Base-by-base conservation (phyloP, 371 early-diverging fungal species). In the Blakeslea trispora region DNA sequence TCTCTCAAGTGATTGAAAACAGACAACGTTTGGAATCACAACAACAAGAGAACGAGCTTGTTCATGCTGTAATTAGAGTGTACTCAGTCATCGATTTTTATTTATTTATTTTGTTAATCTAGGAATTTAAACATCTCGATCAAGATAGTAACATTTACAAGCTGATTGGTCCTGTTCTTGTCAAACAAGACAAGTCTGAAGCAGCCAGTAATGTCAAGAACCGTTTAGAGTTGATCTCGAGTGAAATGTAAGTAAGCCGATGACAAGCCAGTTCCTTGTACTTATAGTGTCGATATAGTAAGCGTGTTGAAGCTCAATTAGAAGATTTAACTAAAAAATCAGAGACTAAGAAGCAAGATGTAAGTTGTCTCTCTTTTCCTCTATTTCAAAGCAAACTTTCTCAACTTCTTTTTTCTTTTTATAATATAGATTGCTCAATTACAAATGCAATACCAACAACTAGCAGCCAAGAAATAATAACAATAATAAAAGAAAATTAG, bases 91-190 rank as follows among this genome's bases (percentile, higher is more conserved):
- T n/a, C n/a, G n/a, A n/a, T n/a, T n/a, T n/a, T n/a, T 24, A 2
- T 15, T 24, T 19, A 28, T 9, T 34, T 14, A 4, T 41, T 17
- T 24, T 10, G 39, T 64, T n/a, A n/a, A n/a, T n/a, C n/a, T n/a
- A 94, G 90, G 98, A 98, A 82, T 94, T 97, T 68, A 80, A 87
- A 53, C 64, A 82, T 41, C 66, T 97, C 51, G 85, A 90, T 46
- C 86, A 84, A 45, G 91, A 90, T 41, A 82, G 94, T 44, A 87
- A 85, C 53, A 87, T 98, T 28, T 98, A 89, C 81, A 98, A 98
- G 69, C 77, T 97, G 55, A 89, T 95, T 57, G 98, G 97, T 0
- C 96, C 98, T 32, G 96, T 96, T 18, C 81, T 98, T 19, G 91
- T 96, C 14, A 93, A 91, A 76, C 96, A 97, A 71, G 96, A 96